Percentiles rank a stretch among this genome's conserved stretches.
phyloP scores from a whole-genome alignment of 352 stramenopile genomes.

The Plasmopara viticola region DNA sequence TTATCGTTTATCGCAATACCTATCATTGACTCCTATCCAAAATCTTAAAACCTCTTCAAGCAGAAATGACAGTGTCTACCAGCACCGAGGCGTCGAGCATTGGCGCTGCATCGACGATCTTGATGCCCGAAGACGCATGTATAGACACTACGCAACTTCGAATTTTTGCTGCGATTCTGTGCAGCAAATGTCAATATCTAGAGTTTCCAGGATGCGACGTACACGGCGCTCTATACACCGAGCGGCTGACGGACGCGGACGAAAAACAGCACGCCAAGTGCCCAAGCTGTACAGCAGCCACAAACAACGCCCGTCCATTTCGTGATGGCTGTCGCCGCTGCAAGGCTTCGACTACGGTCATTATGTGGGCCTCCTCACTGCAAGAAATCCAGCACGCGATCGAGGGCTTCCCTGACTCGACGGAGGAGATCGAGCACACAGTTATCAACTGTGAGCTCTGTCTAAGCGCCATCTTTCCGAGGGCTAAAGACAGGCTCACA shows the following conservation, averaged over 20 bases:
- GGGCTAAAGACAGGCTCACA: constrained; percentile 61
- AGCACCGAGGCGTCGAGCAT: constrained; percentile 20
- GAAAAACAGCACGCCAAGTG: constrained; percentile 66
- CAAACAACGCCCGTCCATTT: constrained; percentile 79
- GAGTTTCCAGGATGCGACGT: constrained; percentile 86
- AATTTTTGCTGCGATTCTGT: constrained; percentile 75
- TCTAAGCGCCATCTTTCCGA: constrained; percentile 66
- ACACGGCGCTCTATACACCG: constrained; percentile 76
- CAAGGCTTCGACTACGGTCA: constrained; percentile 58
- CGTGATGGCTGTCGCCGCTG: constrained; percentile 79
- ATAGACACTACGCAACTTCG: constrained; percentile 32
- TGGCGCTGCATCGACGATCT: constrained; percentile 1
- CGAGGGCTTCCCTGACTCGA: constrained; percentile 50
- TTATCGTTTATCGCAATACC: background rate
- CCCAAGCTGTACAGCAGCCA: constrained; percentile 70
- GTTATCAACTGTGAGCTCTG: constrained; percentile 68
- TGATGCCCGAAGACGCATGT: background rate
- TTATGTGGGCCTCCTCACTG: constrained; percentile 66
- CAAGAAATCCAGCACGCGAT: constrained; percentile 62
- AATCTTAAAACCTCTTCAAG: background rate
- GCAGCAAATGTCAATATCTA: constrained; percentile 74
- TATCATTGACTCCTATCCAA: background rate
- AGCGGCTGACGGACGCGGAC: constrained; percentile 32
- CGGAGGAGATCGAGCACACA: constrained; percentile 73
- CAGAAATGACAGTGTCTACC: constrained; percentile 41